A percentile compares a stretch with the other conserved stretches of the same genome.
Conservation (phyloP, 306 rosid genomes). For the Prunus campanulata region DNA sequence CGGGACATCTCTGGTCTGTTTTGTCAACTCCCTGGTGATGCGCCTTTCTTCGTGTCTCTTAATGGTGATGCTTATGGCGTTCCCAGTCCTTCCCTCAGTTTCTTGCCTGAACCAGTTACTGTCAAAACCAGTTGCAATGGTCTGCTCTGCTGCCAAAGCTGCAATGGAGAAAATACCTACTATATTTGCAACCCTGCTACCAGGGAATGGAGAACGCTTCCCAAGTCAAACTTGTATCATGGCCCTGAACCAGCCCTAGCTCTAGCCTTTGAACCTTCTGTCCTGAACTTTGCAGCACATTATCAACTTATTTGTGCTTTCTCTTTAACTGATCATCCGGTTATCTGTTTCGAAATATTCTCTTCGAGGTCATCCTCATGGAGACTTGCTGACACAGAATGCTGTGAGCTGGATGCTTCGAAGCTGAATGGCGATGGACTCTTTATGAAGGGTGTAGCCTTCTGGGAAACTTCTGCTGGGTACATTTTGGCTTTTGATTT, state of each 20-base stretch:
- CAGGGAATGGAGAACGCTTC: slow-evolving; percentile 23
- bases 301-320: slow-evolving; percentile 34
- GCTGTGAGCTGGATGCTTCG: slow-evolving; percentile 14
- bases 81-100: slow-evolving; percentile 18
- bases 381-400: slow-evolving; percentile 18
- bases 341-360: slow-evolving; percentile 35
- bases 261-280: slow-evolving; percentile 32
- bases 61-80: slow-evolving; percentile 27
- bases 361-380: slow-evolving; percentile 38
- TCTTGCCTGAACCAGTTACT: slow-evolving; percentile 24
- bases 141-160: slow-evolving; percentile 34
- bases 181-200: slow-evolving; percentile 43
- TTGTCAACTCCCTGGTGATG: slow-evolving; percentile 4
- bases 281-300: slow-evolving; percentile 18
- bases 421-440: slow-evolving; percentile 23
- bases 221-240: slow-evolving; percentile 22
- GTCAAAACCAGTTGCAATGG: slow-evolving; percentile 29
- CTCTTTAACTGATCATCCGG: not conserved
- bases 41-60: slow-evolving; percentile 30
- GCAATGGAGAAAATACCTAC: slow-evolving; percentile 5
- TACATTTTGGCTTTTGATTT: slow-evolving; percentile 28
- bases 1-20: slow-evolving; percentile 29
- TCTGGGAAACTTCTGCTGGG: slow-evolving; percentile 34
- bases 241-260: slow-evolving; percentile 15
- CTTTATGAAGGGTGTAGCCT: slow-evolving; percentile 21